Evolutionary conservation across 208 protist genomes (phyloP).

Genomic region (Blechomonas ayalai): DNA sequence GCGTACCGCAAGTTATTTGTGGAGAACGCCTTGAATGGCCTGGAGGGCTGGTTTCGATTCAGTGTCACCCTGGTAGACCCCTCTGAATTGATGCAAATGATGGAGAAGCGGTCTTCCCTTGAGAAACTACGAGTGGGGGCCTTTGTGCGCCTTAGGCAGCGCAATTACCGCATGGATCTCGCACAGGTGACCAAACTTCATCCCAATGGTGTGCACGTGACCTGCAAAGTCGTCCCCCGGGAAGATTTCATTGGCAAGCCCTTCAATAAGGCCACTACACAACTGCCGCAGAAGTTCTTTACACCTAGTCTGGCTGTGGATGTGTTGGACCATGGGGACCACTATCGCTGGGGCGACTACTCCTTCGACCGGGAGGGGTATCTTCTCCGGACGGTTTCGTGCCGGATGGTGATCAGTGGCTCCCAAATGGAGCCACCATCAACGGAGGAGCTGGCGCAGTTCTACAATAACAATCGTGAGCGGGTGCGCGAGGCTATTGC

Average conservation of each 20-base stretch:
- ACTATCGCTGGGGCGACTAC: constrained; percentile 76
- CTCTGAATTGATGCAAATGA: constrained; percentile 83
- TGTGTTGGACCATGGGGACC: constrained; percentile 41
- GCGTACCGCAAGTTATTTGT: constrained; percentile 86
- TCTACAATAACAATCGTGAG: constrained; percentile 79
- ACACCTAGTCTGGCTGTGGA: constrained; percentile 51
- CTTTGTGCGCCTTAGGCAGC: constrained; percentile 79
- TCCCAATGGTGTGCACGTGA: constrained; percentile 47
- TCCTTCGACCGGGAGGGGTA: constrained; percentile 86
- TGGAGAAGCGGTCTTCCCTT: constrained; percentile 64
- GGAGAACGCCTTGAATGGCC: constrained; percentile 78
- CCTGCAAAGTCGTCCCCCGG: constrained; percentile 73
- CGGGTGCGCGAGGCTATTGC: constrained; percentile 56
- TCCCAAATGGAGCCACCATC: constrained; percentile 64
- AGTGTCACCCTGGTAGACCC: constrained; percentile 83
- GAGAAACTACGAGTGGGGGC: constrained; percentile 65
- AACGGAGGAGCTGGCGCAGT: constrained; percentile 78
- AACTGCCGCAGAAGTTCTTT: constrained; percentile 72
- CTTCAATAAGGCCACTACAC: constrained; percentile 64
- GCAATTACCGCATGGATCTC: constrained; percentile 77
- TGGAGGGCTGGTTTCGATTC: constrained; percentile 79
- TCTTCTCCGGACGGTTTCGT: constrained; percentile 66
- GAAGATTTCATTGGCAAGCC: constrained; percentile 82
- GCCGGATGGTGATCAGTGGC: constrained; percentile 55
- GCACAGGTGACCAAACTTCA: constrained; percentile 69